Evolutionary conservation across 352 stramenopile species (phyloP), one percentile per base, ranked within the genome.

Genomic region (Globisporangium rhizosaccharum): DNA sequence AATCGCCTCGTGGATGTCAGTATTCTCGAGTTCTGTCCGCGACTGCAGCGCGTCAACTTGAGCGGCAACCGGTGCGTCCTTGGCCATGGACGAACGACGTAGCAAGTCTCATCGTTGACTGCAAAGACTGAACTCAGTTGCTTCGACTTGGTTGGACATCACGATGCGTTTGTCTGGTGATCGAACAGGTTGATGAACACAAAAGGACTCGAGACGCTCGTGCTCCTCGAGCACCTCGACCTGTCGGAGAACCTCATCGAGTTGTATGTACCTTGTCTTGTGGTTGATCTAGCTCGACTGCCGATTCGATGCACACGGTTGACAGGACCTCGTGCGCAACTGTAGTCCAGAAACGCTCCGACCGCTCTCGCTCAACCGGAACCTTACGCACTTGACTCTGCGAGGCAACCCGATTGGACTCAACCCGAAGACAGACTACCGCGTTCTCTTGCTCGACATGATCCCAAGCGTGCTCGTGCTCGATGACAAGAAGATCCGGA

Each of bases 241-340:
- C 50, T 92, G 3, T 90, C 79, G 0, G 82, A 92, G 44, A 90
- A 92, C 50, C 71, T 92, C 45, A 88, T 92, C 41, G 80, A 90
- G 53, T 71, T 71, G 82, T 89, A 76, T 56, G 79, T 72, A 12
- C 18, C 10, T 7, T 30, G 2, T 53, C 51, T 15, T 17, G 28
- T 63, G 42, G 14, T 53, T 4, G 9, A 42, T 12, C 12, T 23
- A 41, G 10, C 25, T 11, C 12, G 48, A 39, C 33, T 12, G 7
- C 14, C 33, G 33, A 39, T 14, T 14, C 3, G 20, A 18, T n/a
- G 47, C 12, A 7, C 18, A 17, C 18, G 26, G 7, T 2, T 25
- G 25, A 48, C 12, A 46, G 0, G 17, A 7, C 2, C n/a, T 23
- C 2, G 9, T 26, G 41, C 51, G 18, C 11, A n/a, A 14, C 9